These are phyloP conservation scores for Ricinus communis DNA, from an alignment of 345 rosid species.

Conservation along the genomic window DNA sequence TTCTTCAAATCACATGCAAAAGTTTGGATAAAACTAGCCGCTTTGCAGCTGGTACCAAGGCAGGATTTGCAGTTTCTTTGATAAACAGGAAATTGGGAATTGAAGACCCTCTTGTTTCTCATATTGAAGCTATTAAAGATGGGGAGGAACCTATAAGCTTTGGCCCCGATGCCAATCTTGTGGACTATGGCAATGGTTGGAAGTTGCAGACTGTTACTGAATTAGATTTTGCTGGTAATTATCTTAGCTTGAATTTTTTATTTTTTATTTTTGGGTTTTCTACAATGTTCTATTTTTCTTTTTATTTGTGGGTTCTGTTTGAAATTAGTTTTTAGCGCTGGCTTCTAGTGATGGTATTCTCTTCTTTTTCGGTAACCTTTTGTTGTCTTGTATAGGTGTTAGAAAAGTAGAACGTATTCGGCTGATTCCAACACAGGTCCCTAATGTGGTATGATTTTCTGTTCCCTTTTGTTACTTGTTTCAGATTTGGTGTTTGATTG, in stretches of 20 bases:
- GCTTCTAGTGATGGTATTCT: slow-evolving; percentile 6
- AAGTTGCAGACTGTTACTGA: slow-evolving; percentile 56
- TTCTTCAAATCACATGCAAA: slow-evolving; percentile 68
- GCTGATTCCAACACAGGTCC: slow-evolving; percentile 9
- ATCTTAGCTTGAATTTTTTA: background rate
- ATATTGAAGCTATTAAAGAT: slow-evolving; percentile 63
- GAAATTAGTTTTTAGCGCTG: background rate
- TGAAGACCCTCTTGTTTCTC: slow-evolving; percentile 37
- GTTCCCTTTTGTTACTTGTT: background rate
- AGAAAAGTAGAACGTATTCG: slow-evolving; percentile 21
- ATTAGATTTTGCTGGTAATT: slow-evolving; percentile 41
- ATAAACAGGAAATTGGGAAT: slow-evolving; percentile 62
- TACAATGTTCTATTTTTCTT: background rate
- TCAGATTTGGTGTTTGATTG: background rate
- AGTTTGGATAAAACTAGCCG: slow-evolving; percentile 50
- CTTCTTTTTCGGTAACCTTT: too few species aligned
- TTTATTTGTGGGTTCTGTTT: background rate
- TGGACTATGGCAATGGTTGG: slow-evolving; percentile 65
- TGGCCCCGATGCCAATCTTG: slow-evolving; percentile 71
- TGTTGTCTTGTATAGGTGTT: slow-evolving; percentile 28
- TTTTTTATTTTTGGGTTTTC: background rate
- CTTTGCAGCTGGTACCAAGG: slow-evolving; percentile 69
- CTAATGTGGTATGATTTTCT: slow-evolving; percentile 27
- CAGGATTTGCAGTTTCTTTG: slow-evolving; percentile 74
- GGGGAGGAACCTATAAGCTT: slow-evolving; percentile 76